Percentiles rank a stretch among this genome's conserved stretches.
phyloP scores from a whole-genome alignment of 257 asterid species.

The Vinca minor region DNA sequence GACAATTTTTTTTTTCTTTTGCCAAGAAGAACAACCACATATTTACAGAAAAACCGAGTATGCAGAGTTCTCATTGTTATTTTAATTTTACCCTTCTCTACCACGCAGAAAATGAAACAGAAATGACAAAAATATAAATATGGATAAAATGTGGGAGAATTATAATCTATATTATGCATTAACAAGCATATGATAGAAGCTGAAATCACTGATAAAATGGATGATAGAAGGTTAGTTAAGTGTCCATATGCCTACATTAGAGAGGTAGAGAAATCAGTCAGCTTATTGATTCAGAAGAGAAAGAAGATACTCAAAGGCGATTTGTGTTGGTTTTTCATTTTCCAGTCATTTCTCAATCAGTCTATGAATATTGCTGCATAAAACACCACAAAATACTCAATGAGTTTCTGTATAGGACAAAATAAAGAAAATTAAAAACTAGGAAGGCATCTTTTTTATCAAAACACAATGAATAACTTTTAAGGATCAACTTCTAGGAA shows the following conservation, averaged over 20 bases:
- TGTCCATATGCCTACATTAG: not conserved
- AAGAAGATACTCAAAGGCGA: not conserved
- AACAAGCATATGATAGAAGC: not conserved
- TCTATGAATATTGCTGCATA: not conserved
- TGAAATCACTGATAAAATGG: not conserved
- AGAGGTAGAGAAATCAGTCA: not conserved
- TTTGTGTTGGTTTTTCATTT: not conserved
- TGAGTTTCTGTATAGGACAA: not conserved
- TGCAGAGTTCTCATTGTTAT: not conserved
- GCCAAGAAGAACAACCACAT: not conserved
- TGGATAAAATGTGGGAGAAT: not conserved
- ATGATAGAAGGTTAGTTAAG: not conserved
- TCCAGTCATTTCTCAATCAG: not conserved
- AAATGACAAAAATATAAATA: no score
- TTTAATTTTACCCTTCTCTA: not conserved
- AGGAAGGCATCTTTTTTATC: no score
- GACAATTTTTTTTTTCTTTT: not conserved
- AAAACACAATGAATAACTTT: not conserved
- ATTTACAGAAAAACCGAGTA: not conserved
- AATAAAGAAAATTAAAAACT: no score
- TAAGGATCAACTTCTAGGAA: not conserved
- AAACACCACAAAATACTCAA: no score
- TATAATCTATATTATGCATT: not conserved
- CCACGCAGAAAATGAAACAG: not conserved
- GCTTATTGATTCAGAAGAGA: no score